phyloP scores from a whole-genome alignment of 441 rosid species.

The Syzygium malaccense region DNA sequence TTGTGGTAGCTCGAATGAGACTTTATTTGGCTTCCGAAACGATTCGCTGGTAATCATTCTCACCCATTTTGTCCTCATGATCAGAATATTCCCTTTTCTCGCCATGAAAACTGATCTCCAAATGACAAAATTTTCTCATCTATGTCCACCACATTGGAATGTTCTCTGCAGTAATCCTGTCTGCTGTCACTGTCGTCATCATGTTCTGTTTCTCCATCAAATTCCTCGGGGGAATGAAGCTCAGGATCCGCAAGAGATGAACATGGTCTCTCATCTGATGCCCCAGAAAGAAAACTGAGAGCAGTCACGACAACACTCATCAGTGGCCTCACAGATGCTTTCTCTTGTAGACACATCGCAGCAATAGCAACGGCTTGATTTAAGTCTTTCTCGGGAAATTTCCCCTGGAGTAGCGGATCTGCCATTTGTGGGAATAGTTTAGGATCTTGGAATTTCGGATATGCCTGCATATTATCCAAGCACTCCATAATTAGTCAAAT shows the following conservation, averaged over 20 bases:
- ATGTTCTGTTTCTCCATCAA: neutral
- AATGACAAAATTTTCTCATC: neutral
- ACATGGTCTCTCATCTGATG: slow-evolving; percentile 7
- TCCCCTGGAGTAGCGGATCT: slow-evolving; percentile 47
- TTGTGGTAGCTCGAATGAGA: neutral
- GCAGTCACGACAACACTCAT: slow-evolving; percentile 80
- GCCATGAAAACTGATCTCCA: neutral
- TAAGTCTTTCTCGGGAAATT: slow-evolving; percentile 61
- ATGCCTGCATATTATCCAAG: slow-evolving; percentile 43
- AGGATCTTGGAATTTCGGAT: slow-evolving; percentile 71
- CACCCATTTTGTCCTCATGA: neutral
- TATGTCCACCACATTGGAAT: slow-evolving; percentile 6
- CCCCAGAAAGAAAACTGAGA: slow-evolving; percentile 54
- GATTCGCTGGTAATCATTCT: neutral
- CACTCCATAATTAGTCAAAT: neutral
- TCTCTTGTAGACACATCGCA: slow-evolving; percentile 95
- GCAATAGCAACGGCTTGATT: slow-evolving; percentile 94
- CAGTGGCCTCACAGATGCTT: slow-evolving; percentile 71
- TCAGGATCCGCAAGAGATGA: slow-evolving; percentile 19
- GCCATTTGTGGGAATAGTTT: slow-evolving; percentile 80
- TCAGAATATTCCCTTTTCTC: slow-evolving; percentile 6
- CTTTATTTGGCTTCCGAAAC: neutral
- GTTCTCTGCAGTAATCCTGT: neutral
- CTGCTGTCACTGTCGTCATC: neutral
- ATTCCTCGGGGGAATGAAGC: slow-evolving; percentile 8